Evolutionary conservation across 2,329 filamentous ascomycete genomes (phyloP), one percentile per base, ranked within the genome.

Genomic region (Fusarium brachygibbosum): DNA sequence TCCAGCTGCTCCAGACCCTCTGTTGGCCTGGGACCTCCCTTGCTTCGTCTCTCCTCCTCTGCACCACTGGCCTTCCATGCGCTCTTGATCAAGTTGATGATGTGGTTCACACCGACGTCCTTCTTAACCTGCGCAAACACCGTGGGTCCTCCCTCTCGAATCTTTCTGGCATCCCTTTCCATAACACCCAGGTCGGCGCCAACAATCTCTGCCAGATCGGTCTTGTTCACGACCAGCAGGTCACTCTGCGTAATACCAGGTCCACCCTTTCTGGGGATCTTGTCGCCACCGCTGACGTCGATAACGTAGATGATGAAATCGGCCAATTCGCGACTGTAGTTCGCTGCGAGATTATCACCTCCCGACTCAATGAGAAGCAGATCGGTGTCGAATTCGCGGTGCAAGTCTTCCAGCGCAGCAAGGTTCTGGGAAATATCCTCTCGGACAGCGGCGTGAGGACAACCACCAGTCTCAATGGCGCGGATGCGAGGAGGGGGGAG

Each of bases 241-340:
- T 99, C 96, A 74, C 92, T 96, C 82, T 98, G 95, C 7, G 96
- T 99, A 78, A 99, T 99, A 2, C 96, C 96, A 0, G 96, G 96
- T 0, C 96, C 96, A 29, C 96, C 96, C 83, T 99, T 99, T 29
- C 96, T 84, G 0, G 96, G 96, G 51, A 99, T 91, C 87, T 99
- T 99, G 81, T 99, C 96, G 14, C 96, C 96, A 23, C 96, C 96
- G 58, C 90, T 92, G 19, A 99, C 96, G 80, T 99, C 96, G 74
- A 99, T 98, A 31, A 99, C 96, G 79, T 99, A 99, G 81, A 99
- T 91, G 81, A 99, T 99, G 79, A 92, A 99, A 80, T 99, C 96
- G 3, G 96, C 96, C 70, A 99, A 85, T 82, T 99, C 96, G 60
- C 96, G 87, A 57, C 89, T 93, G 86, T 99, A 99, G 84, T 99